phyloP scores from a whole-genome alignment of 2,329 filamentous ascomycete species.

The Hypoxylon sp. region DNA sequence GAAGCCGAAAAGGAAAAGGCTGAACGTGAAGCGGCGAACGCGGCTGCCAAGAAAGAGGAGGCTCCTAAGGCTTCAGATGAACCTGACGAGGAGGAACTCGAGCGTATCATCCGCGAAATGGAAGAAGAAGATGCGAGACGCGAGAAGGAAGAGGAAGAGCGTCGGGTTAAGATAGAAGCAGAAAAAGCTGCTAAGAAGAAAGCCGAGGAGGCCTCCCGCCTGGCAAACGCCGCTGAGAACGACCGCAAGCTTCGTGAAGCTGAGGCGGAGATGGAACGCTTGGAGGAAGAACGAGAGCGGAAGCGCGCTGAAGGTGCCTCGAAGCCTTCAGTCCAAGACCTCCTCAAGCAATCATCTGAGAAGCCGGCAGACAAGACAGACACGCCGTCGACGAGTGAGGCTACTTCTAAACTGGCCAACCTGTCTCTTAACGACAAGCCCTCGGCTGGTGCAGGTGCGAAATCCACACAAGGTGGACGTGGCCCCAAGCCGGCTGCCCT shows the following conservation, averaged over 20 bases:
- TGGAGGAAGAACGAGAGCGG: conserved; percentile 79
- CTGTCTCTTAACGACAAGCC: conserved; percentile 68
- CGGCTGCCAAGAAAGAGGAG: conserved; percentile 54
- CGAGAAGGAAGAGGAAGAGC: conserved; percentile 64
- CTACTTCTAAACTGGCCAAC: conserved; percentile 66
- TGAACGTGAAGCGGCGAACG: conserved; percentile 50
- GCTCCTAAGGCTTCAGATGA: conserved; percentile 57
- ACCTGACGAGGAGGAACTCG: conserved; percentile 70
- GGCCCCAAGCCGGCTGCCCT: conserved; percentile 85
- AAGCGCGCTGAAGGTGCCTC: conserved; percentile 67
- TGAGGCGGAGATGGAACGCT: conserved; percentile 79
- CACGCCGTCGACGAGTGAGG: conserved; percentile 57
- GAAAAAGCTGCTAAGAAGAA: conserved; percentile 63
- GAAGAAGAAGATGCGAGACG: conserved; percentile 68
- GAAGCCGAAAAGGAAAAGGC: conserved; percentile 51
- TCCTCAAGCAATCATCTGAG: conserved; percentile 59
- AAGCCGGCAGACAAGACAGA: conserved; percentile 60
- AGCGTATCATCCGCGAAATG: conserved; percentile 74
- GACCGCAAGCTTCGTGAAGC: conserved; percentile 79
- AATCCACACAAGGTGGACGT: conserved; percentile 70
- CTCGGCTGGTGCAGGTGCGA: conserved; percentile 63
- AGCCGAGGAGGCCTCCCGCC: conserved; percentile 61
- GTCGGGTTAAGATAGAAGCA: conserved; percentile 58
- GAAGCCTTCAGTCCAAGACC: conserved; percentile 66
- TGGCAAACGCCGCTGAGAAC: conserved; percentile 67